Base-by-base conservation (phyloP, 2,329 filamentous ascomycete genomes). In the Drechslerella dactyloides region DNA sequence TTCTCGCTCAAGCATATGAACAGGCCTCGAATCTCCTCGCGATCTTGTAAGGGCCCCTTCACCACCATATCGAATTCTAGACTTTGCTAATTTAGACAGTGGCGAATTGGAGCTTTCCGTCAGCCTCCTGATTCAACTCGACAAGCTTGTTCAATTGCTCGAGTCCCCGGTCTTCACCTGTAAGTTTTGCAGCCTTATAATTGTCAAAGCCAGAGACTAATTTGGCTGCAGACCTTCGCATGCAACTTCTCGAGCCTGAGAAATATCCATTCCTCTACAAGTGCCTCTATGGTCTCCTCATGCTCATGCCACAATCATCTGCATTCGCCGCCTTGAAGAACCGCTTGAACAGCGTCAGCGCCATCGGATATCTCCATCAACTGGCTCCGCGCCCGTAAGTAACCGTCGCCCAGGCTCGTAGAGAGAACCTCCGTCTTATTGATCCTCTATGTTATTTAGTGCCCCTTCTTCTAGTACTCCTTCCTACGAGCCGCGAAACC, bases 101-200 rank as follows among this genome's bases (percentile, higher is more conserved):
- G 94, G 91, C 69, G 94, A 99, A 77, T 84, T 99, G 54, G 94
- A 99, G 79, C 97, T 99, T 91, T 97, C 93, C 0, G 94, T 99
- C 76, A 96, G 96, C 76, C 96, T 97, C 81, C 85, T 99, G 62
- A 99, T 99, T 48, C 96, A 99, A 79, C 97, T 99, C 76, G 94
- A 99, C 80, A 99, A 99, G 80, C 85, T 99, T 15, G 94, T 99
- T 11, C 94, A 99, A 79, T 84, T 99, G 15, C 87, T 99, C 42
- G 94, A 99, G 79, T 97, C 93, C 0, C 94, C 94, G 0, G 94
- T 99, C 1, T 99, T 99, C 78, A 99, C 94, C 52, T 99, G 91
- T 96, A 80, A 81, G 87, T 79, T 13, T n/a, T 27, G n/a, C 19
- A 57, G 1, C 27, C 27, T 50, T 40, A 40, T 8, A 10, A 53